Conservation (phyloP, 495 filamentous ascomycete genomes). For the Friedmanniomyces endolithicus region DNA sequence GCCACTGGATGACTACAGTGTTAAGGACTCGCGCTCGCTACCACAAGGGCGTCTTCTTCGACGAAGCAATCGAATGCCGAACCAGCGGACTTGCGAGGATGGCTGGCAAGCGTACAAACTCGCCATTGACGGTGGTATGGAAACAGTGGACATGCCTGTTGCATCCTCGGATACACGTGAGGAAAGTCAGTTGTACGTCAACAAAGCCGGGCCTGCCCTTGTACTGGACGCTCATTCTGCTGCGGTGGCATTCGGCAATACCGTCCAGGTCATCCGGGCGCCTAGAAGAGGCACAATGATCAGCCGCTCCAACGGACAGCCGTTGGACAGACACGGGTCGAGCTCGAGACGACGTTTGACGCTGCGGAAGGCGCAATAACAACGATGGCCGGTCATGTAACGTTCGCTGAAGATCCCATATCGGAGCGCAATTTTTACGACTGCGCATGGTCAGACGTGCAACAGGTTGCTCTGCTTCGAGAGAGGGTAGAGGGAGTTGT, state of each 20-base stretch:
- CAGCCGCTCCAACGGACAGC: not conserved
- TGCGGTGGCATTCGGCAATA: constrained; percentile 54
- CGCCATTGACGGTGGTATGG: constrained; percentile 35
- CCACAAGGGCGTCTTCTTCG: not conserved
- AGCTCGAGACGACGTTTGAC: constrained; percentile 2
- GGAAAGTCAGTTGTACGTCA: constrained; percentile 43
- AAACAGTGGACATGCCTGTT: constrained; percentile 13
- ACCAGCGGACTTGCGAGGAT: constrained; percentile 7
- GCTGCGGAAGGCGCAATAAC: not conserved
- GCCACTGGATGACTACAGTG: not conserved
- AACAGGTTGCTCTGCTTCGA: too few relatives aligned
- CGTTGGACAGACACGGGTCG: constrained; percentile 9
- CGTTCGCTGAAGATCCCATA: too few relatives aligned
- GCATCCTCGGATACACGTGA: constrained; percentile 13
- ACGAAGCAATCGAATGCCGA: not conserved
- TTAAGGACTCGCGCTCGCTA: not conserved
- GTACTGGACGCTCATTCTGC: constrained; percentile 45
- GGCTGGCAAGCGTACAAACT: constrained; percentile 58
- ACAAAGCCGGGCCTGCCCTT: constrained; percentile 45
- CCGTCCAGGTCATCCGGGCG: constrained; percentile 47
- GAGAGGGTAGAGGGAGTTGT: too few relatives aligned
- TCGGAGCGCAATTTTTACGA: too few relatives aligned
- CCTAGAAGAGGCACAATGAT: not conserved
- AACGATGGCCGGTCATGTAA: not conserved
- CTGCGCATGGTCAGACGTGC: too few relatives aligned